Conservation (phyloP, 176 grass and related monocot species). For the Hyparrhenia diplandra region DNA sequence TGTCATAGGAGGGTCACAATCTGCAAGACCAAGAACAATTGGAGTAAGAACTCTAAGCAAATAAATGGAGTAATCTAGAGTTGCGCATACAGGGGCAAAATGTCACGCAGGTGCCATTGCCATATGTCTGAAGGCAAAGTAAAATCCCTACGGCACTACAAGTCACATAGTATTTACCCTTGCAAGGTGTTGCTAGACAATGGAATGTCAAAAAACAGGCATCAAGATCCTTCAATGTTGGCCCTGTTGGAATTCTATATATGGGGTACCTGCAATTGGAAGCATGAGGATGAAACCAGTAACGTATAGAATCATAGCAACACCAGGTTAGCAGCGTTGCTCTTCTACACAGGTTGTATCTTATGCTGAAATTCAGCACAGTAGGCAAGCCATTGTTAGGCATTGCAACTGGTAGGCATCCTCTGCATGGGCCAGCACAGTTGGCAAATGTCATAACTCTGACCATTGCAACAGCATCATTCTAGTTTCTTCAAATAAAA, state of each 20-base stretch:
- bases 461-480: conserved; percentile 8
- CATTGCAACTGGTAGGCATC: conserved; percentile 67
- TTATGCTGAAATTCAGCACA: conserved; percentile 60
- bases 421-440: conserved; percentile 64
- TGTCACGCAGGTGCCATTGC: neutral
- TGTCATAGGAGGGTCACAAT: conserved; percentile 22
- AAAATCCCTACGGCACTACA: neutral
- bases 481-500: conserved; percentile 28
- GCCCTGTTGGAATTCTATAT: conserved; percentile 97
- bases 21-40: conserved; percentile 33
- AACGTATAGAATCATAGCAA: conserved; percentile 53
- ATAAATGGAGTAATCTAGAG: neutral
- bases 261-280: conserved; percentile 94
- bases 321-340: conserved; percentile 46
- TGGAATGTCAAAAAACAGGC: conserved; percentile 98
- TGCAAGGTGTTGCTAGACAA: conserved; percentile 71
- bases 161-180: conserved; percentile 53
- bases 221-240: conserved; percentile 95
- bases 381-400: conserved; percentile 52
- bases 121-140: neutral
- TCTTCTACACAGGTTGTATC: conserved; percentile 56
- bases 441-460: conserved; percentile 54
- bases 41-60: neutral
- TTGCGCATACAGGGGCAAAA: neutral
- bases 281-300: conserved; percentile 63